A percentile compares a stretch with the other conserved stretches of the same genome.
These are phyloP conservation scores for Coelastrella sp. DNA, from an alignment of 139 green algal genomes.

Conservation along the genomic window DNA sequence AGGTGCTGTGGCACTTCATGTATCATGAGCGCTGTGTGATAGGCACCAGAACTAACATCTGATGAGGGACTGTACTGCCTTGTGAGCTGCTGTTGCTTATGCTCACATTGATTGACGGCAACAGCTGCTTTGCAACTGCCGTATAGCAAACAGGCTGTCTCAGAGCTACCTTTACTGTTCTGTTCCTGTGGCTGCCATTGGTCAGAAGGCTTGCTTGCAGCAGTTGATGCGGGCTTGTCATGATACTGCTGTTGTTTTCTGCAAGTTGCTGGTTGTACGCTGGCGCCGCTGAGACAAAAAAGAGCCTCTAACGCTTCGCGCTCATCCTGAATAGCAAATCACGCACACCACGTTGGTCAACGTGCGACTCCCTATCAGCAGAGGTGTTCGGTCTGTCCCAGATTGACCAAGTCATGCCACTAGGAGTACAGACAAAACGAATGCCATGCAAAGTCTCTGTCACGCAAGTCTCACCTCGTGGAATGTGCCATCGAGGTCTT, in stretches of 20 bases:
- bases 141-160: not conserved
- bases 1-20: not conserved
- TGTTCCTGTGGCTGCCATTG: conserved; percentile 5
- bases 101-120: not conserved
- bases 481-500: not conserved
- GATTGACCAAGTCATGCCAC: too few species aligned
- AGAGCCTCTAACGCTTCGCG: conserved; percentile 39
- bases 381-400: too few species aligned
- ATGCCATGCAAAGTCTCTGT: too few species aligned
- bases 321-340: conserved; percentile 35
- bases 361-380: too few species aligned
- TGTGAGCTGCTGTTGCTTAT: not conserved
- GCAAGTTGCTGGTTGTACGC: not conserved
- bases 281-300: conserved; percentile 17
- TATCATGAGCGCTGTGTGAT: not conserved
- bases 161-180: conserved; percentile 18
- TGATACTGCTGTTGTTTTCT: not conserved
- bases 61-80: conserved; percentile 18
- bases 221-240: too few species aligned
- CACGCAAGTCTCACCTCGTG: not conserved
- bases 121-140: not conserved
- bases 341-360: too few species aligned
- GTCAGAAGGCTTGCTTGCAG: not conserved
- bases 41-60: conserved; percentile 14
- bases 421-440: too few species aligned